Conservation (phyloP, 208 protist species). For the Trypanosoma vivax region DNA sequence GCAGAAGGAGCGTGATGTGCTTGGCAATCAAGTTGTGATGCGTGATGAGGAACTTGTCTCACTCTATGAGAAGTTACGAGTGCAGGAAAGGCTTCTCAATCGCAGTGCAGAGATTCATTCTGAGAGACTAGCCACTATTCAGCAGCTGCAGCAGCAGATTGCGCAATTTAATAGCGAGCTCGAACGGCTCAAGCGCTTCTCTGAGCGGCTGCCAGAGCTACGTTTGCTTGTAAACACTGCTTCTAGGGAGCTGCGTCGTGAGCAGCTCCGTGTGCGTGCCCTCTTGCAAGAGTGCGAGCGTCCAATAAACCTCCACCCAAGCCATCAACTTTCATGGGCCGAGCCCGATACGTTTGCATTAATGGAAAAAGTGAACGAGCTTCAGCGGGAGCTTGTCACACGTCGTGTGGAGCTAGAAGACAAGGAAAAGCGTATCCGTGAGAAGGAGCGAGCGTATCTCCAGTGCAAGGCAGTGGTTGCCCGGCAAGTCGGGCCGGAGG, state of each 20-base stretch:
- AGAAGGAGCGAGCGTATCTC: conserved; percentile 90
- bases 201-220: conserved; percentile 49
- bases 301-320: conserved; percentile 96
- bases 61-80: conserved; percentile 96
- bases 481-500: conserved; percentile 93
- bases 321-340: conserved; percentile 92
- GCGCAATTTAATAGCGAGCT: conserved; percentile 45
- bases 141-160: conserved; percentile 58
- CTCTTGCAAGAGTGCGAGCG: conserved; percentile 92
- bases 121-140: conserved; percentile 60
- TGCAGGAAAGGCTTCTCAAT: conserved; percentile 89
- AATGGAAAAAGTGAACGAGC: conserved; percentile 89
- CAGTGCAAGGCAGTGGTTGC: conserved; percentile 92
- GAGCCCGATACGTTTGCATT: conserved; percentile 94
- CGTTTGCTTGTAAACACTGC: conserved; percentile 59
- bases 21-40: conserved; percentile 91
- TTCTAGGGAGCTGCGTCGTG: conserved; percentile 45
- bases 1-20: conserved; percentile 93
- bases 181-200: conserved; percentile 36
- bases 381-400: conserved; percentile 94
- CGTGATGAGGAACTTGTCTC: conserved; percentile 91
- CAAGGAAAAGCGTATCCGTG: conserved; percentile 87
- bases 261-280: conserved; percentile 84
- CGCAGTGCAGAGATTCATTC: conserved; percentile 93
- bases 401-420: conserved; percentile 92